Conservation (phyloP, 148 eudicot genomes). For the Camellia sinensis region DNA sequence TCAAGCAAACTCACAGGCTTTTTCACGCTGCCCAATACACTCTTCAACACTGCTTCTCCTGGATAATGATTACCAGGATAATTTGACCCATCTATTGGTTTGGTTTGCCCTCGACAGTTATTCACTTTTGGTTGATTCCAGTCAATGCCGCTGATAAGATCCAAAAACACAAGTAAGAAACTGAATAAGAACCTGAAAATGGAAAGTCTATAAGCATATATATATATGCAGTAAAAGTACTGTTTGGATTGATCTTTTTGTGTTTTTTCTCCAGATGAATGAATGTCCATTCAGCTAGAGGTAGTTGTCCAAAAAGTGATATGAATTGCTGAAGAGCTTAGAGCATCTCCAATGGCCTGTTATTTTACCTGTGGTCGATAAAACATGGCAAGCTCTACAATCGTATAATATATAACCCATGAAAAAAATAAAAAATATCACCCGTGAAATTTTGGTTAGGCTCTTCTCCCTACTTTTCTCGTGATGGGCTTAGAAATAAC, state of each 20-base stretch:
- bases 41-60: conserved; percentile 51
- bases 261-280: not conserved
- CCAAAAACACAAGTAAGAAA: not conserved
- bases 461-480: too few species aligned
- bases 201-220: too few species aligned
- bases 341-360: too few species aligned
- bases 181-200: not conserved
- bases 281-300: not conserved
- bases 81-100: conserved; percentile 43
- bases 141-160: conserved; percentile 45
- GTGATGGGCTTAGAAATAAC: too few species aligned
- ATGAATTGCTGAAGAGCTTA: not conserved
- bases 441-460: too few species aligned
- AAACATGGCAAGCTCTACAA: too few species aligned
- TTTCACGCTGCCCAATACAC: conserved; percentile 39
- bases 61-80: conserved; percentile 42
- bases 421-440: too few species aligned
- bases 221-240: too few species aligned
- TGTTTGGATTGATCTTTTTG: too few species aligned
- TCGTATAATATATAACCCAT: too few species aligned
- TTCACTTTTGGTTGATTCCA: conserved; percentile 45
- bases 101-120: conserved; percentile 42
- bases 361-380: too few species aligned
- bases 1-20: conserved; percentile 54
- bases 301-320: not conserved